phyloP scores from a whole-genome alignment of 257 asterid genomes.

The Buddleja alternifolia region DNA sequence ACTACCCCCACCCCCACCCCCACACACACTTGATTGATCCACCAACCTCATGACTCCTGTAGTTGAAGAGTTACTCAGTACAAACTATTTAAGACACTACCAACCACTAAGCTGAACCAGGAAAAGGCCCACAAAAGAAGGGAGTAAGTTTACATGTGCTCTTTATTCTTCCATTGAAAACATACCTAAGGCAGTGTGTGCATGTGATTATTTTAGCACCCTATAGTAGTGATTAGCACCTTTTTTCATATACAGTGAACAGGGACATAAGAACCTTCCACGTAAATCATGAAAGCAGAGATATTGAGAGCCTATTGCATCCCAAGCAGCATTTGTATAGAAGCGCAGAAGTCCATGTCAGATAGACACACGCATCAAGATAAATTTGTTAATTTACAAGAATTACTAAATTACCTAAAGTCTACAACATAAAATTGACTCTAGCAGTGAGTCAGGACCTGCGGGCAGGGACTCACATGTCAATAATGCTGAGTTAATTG shows the following conservation, averaged over 20 bases:
- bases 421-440: no score
- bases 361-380: no score
- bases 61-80: not conserved
- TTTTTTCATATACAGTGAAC: not conserved
- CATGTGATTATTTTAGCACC: not conserved
- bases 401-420: no score
- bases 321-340: no score
- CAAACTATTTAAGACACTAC: not conserved
- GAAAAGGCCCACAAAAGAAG: no score
- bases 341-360: conserved; percentile 2
- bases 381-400: no score
- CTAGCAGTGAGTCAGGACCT: no score
- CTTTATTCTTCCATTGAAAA: no score
- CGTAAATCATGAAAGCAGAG: not conserved
- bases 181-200: not conserved
- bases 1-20: not conserved
- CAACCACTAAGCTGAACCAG: not conserved
- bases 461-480: no score
- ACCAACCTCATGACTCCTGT: not conserved
- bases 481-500: no score
- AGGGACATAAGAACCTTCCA: not conserved
- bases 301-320: conserved; percentile 3
- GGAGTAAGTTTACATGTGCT: no score
- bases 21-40: not conserved
- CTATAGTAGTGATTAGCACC: not conserved